phyloP scores from a whole-genome alignment of 164 flowering plant genomes.

The Umbilicus rupestris region DNA sequence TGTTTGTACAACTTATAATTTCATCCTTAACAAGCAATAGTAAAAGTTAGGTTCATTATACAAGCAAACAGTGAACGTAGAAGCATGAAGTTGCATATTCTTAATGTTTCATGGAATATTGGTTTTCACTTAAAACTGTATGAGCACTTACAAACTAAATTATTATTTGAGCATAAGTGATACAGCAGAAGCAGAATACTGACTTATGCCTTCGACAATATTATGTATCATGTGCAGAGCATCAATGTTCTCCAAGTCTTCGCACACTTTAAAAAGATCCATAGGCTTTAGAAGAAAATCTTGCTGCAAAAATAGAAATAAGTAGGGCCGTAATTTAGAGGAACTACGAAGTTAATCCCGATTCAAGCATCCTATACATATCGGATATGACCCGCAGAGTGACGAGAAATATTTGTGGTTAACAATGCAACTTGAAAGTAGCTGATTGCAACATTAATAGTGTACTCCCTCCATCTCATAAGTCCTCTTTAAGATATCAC shows the following conservation, averaged over 20 bases:
- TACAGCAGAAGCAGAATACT: conserved; percentile 28
- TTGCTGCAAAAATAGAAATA: conserved; percentile 42
- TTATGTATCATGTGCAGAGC: conserved; percentile 77
- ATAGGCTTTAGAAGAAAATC: conserved; percentile 73
- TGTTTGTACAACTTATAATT: not conserved
- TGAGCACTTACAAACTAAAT: not conserved
- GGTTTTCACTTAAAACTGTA: not conserved
- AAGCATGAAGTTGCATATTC: too few species aligned
- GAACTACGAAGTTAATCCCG: not conserved
- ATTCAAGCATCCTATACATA: too few species aligned
- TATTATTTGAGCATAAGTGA: too few species aligned
- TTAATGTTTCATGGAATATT: not conserved
- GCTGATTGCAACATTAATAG: too few species aligned
- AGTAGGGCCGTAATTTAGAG: conserved; percentile 6
- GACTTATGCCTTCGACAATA: conserved; percentile 78
- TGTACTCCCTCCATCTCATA: too few species aligned
- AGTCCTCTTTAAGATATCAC: too few species aligned
- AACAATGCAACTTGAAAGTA: too few species aligned
- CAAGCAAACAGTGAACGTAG: too few species aligned
- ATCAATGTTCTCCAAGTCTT: conserved; percentile 73
- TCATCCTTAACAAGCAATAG: too few species aligned
- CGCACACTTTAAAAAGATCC: conserved; percentile 70
- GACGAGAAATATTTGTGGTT: too few species aligned
- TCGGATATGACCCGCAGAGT: too few species aligned
- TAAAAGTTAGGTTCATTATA: too few species aligned